Percentiles rank a stretch among this genome's conserved stretches.
Conservation (phyloP, 1,139 yeast species). For the Spencermartinsiella ligniputridi region DNA sequence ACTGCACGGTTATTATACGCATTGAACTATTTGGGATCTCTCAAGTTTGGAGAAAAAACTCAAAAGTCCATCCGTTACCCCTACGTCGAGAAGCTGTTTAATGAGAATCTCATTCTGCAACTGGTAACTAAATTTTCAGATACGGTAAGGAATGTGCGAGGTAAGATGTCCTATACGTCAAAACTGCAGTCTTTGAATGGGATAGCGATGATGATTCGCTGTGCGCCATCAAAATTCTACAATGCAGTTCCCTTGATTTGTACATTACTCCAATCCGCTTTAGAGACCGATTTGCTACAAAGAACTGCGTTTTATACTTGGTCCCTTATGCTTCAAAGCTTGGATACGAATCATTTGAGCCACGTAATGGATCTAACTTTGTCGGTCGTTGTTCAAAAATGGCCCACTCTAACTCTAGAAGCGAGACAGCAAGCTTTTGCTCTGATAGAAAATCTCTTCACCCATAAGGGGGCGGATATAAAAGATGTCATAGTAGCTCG, state of each 20-base stretch:
- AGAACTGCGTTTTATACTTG: slow-evolving; percentile 65
- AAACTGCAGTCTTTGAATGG: slow-evolving; percentile 72
- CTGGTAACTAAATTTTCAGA: slow-evolving; percentile 77
- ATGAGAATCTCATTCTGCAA: slow-evolving; percentile 49
- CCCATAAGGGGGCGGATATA: slow-evolving; percentile 12
- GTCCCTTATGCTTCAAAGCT: slow-evolving; percentile 44
- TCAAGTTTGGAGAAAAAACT: slow-evolving; percentile 11
- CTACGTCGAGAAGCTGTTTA: slow-evolving; percentile 16
- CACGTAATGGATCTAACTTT: slow-evolving; percentile 53
- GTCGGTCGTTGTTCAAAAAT: slow-evolving; percentile 61
- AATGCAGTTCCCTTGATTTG: slow-evolving; percentile 85
- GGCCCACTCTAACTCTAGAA: slow-evolving; percentile 37
- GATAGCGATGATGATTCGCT: slow-evolving; percentile 59
- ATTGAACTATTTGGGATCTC: slow-evolving; percentile 15
- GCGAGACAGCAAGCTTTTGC: slow-evolving; percentile 21
- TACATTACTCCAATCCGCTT: slow-evolving; percentile 77
- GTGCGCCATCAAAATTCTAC: slow-evolving; percentile 59
- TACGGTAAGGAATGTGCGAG: slow-evolving; percentile 67
- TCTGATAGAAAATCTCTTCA: slow-evolving; percentile 19
- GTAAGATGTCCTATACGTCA: slow-evolving; percentile 66
- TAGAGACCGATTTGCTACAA: slow-evolving; percentile 61
- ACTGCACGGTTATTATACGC: slow-evolving; percentile 18
- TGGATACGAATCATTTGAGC: slow-evolving; percentile 47
- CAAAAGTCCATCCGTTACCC: slow-evolving; percentile 4
- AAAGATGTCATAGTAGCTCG: slow-evolving; percentile 20